Base-by-base conservation (phyloP, 2,329 filamentous ascomycete genomes). In the Fusarium camptoceras region DNA sequence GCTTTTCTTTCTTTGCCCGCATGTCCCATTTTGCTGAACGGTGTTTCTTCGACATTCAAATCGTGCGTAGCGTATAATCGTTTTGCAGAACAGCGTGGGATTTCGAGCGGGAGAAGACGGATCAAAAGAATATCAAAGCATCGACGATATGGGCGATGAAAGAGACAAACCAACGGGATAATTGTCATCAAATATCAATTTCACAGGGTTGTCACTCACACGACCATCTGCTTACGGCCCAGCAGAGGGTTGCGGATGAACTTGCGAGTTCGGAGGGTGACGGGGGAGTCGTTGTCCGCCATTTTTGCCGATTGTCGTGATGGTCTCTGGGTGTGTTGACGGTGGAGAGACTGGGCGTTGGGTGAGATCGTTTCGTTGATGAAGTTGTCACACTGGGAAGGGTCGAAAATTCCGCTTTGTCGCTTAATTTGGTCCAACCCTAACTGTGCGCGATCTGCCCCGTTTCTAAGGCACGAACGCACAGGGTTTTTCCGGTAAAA, bases 201-300 rank as follows among this genome's bases (percentile, higher is more conserved):
- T 65, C 41, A 59, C 24, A 66, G 63, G 63, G 55, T 53, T 66
- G 73, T 77, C 77, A 91, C 92, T 90, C 94, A 98, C 95, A 98
- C 93, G 87, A 98, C 95, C 94, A 98, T 97, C 92, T 98, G 95
- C 91, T 97, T 97, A 85, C 95, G 93, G 84, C 92, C 94, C 83
- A 99, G 92, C 82, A 99, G 94, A 85, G 96, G 93, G 91, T 99
- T 99, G 89, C 94, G 94, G 88, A 98, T 97, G 93, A 99, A 99
- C 90, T 98, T 98, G 93, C 96, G 95, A 86, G 96, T 99, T 88
- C 96, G 91, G 87, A 94, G 87, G 81, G 92, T 94, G 83, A 94
- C 91, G 82, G 91, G 86, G 79, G 85, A 85, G 83, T 93, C 91
- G 81, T 86, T 85, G 86, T 94, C 92, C 86, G 94, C 92, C 95